A percentile compares a stretch with the other conserved stretches of the same genome.
phyloP scores from a whole-genome alignment of 768 basidiomycete species.

The Candolleomyces eurysporus region DNA sequence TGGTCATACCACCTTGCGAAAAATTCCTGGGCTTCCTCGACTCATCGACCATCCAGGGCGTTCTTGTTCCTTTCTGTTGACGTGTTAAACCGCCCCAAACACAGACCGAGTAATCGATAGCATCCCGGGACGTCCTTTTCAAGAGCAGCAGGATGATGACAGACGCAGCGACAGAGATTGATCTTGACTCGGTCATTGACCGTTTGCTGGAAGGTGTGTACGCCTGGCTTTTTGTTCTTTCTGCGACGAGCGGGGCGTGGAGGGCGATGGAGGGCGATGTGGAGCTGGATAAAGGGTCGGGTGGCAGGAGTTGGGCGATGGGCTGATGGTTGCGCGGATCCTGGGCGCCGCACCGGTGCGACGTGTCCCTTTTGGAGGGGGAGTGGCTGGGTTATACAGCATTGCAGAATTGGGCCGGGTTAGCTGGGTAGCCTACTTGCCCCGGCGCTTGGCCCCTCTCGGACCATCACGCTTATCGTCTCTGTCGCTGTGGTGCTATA shows the following conservation, averaged over 20 bases:
- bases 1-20: constrained; percentile 11
- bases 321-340: constrained; percentile 2
- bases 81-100: constrained; percentile 13
- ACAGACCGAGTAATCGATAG: constrained; percentile 6
- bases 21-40: constrained; percentile 3
- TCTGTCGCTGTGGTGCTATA: too few species aligned
- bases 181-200: constrained; percentile 99
- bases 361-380: constrained; percentile 7
- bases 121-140: background rate
- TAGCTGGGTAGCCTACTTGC: background rate
- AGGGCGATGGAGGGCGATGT: constrained; percentile 8
- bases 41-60: constrained; percentile 10
- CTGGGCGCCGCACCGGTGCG: constrained; percentile 2
- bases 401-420: background rate
- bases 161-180: constrained; percentile 87
- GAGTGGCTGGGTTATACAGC: constrained; percentile 2
- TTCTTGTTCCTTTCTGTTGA: constrained; percentile 12
- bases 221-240: background rate
- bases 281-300: background rate
- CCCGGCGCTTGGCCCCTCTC: background rate
- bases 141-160: constrained; percentile 47
- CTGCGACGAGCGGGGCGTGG: background rate
- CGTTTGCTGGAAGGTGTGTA: constrained; percentile 88
- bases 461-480: background rate
- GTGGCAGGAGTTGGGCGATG: background rate